Evolutionary conservation across 371 early-diverging fungal species (phyloP).

Genomic region (Coemansia sp.): DNA sequence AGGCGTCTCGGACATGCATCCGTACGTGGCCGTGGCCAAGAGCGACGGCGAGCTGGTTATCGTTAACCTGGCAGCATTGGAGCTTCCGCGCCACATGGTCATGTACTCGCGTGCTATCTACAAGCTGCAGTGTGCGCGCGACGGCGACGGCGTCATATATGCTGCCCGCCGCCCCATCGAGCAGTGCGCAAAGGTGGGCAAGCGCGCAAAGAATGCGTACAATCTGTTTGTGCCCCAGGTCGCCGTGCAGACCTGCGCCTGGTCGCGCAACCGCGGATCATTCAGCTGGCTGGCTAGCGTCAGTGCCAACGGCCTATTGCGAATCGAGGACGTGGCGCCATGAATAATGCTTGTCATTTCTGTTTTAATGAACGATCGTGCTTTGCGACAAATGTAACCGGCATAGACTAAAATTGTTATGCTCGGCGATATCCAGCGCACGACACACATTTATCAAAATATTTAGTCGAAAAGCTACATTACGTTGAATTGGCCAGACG

Average conservation of each 20-base stretch:
- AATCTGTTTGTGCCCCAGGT: constrained; percentile 14
- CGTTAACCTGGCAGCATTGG: constrained; percentile 2
- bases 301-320: constrained; percentile 20
- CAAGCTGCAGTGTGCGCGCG: neutral
- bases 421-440: no score
- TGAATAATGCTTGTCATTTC: neutral
- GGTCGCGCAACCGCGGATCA: constrained; percentile 31
- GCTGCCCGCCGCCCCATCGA: neutral
- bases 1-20: constrained; percentile 22
- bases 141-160: neutral
- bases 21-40: constrained; percentile 12
- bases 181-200: neutral
- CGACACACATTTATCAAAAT: no score
- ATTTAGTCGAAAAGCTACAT: no score
- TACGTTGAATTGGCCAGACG: no score
- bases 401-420: no score
- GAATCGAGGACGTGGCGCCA: constrained; percentile 29
- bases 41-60: constrained; percentile 18
- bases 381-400: no score
- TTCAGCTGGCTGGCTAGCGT: constrained; percentile 34
- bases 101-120: constrained; percentile 10
- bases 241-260: constrained; percentile 20
- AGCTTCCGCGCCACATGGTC: neutral
- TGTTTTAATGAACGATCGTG: no score
- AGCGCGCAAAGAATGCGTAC: neutral